phyloP scores from a whole-genome alignment of 129 eudicot species.

The Ambrosia artemisiifolia region DNA sequence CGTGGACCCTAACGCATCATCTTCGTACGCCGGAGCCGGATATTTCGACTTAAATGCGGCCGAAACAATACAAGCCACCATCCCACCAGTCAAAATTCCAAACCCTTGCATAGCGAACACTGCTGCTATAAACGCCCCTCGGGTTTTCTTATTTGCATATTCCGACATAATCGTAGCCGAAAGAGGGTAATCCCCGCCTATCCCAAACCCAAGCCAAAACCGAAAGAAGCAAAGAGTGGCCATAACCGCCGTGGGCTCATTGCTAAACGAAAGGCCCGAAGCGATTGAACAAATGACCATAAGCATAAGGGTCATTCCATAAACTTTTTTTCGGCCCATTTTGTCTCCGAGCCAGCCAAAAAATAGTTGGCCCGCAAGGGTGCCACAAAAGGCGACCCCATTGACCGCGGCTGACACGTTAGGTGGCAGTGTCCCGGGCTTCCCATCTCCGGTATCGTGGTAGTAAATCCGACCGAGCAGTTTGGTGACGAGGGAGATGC shows the following conservation, averaged over 20 bases:
- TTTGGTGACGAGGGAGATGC: slow-evolving; percentile 67
- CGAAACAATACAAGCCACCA: slow-evolving; percentile 52
- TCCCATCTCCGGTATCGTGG: slow-evolving; percentile 22
- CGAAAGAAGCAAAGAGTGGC: slow-evolving; percentile 67
- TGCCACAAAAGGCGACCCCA: slow-evolving; percentile 65
- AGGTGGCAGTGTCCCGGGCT: slow-evolving; percentile 60
- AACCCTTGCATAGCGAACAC: slow-evolving; percentile 85
- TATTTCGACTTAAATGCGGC: slow-evolving; percentile 42
- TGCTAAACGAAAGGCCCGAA: slow-evolving; percentile 66
- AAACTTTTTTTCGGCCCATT: slow-evolving; percentile 60
- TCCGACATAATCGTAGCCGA: slow-evolving; percentile 88
- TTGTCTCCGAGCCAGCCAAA: slow-evolving; percentile 82
- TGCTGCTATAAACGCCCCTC: slow-evolving; percentile 77
- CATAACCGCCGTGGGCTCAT: slow-evolving; percentile 46
- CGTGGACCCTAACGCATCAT: slow-evolving; percentile 20
- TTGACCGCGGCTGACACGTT: slow-evolving; percentile 56
- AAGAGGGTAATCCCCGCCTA: slow-evolving; percentile 76
- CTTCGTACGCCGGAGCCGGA: slow-evolving; percentile 45
- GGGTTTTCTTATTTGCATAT: slow-evolving; percentile 67
- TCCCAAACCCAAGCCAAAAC: slow-evolving; percentile 82
- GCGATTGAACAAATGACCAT: slow-evolving; percentile 71
- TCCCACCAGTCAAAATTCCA: slow-evolving; percentile 68
- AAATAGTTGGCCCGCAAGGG: slow-evolving; percentile 63
- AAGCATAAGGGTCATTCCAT: slow-evolving; percentile 59
- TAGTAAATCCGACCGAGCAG: slow-evolving; percentile 68